Conservation (phyloP, 495 filamentous ascomycete genomes). For the Neurospora sublineolata region DNA sequence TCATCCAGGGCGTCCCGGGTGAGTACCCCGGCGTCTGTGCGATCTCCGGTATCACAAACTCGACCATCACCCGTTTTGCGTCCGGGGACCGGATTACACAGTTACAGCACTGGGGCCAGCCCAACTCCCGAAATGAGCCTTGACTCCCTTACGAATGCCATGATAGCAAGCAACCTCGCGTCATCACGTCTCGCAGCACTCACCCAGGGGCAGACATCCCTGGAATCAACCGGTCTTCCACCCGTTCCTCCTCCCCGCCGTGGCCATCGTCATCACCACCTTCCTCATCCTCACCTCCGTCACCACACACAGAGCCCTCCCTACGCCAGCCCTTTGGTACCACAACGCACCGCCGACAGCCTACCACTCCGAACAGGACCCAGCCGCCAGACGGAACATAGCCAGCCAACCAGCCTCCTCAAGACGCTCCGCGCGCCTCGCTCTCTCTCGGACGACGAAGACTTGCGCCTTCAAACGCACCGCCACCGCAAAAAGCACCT, state of each 20-base stretch:
- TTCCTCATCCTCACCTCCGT: conserved; percentile 14
- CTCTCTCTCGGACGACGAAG: conserved; percentile 49
- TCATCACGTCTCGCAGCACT: conserved; percentile 38
- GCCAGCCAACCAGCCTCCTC: conserved; percentile 44
- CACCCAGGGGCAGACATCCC: conserved; percentile 19
- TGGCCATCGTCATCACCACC: conserved; percentile 8
- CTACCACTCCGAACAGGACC: conserved; percentile 16
- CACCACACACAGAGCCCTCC: neutral
- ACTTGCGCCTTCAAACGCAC: conserved; percentile 31
- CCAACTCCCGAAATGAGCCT: conserved; percentile 22
- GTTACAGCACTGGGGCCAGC: conserved; percentile 2
- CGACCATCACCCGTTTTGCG: neutral
- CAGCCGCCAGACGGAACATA: conserved; percentile 42
- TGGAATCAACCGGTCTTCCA: conserved; percentile 13
- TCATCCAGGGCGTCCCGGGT: conserved; percentile 6
- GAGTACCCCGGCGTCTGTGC: neutral
- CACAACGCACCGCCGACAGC: conserved; percentile 32
- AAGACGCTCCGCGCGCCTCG: conserved; percentile 60
- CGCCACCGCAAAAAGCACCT: conserved; percentile 30
- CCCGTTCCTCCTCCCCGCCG: conserved; percentile 17
- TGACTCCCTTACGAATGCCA: conserved; percentile 52
- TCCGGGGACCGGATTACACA: neutral
- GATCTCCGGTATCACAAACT: neutral
- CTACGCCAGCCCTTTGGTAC: conserved; percentile 33
- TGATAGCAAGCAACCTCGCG: conserved; percentile 75